Conservation (phyloP, 139 green algal genomes). For the Ettlia oleoabundans region DNA sequence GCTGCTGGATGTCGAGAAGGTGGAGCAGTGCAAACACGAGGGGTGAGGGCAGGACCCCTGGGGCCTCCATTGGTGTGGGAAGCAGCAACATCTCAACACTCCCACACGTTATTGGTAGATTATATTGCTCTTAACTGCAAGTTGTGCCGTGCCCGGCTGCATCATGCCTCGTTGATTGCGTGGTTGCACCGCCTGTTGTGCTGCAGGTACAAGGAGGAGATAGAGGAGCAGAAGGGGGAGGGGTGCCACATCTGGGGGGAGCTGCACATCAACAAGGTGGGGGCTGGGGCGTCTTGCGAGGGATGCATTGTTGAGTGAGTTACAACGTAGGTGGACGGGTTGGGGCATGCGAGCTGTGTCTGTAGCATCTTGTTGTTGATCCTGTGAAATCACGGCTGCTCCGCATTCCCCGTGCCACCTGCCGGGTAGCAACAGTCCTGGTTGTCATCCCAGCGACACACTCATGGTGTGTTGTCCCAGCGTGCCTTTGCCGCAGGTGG, state of each 20-base stretch:
- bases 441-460: neutral
- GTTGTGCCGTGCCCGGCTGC: no score
- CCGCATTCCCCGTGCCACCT: no score
- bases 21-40: conserved; percentile 91
- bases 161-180: no score
- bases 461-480: neutral
- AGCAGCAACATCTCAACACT: no score
- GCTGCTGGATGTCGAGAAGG: conserved; percentile 59
- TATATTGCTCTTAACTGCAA: no score
- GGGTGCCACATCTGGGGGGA: conserved; percentile 93
- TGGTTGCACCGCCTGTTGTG: neutral
- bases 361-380: no score
- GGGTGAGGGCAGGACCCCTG: no score
- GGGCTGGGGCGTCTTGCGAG: neutral
- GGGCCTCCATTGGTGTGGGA: neutral
- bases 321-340: no score
- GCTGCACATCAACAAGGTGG: conserved; percentile 84
- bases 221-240: conserved; percentile 87
- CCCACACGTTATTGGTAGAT: no score
- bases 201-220: conserved; percentile 41
- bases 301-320: neutral
- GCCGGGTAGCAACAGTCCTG: neutral
- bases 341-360: no score
- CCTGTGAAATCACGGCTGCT: no score
- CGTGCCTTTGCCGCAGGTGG: conserved; percentile 44